Evolutionary conservation across 805 yeast genomes (phyloP), one percentile per base, ranked within the genome.

Genomic region (Metschnikowia lachancei): DNA sequence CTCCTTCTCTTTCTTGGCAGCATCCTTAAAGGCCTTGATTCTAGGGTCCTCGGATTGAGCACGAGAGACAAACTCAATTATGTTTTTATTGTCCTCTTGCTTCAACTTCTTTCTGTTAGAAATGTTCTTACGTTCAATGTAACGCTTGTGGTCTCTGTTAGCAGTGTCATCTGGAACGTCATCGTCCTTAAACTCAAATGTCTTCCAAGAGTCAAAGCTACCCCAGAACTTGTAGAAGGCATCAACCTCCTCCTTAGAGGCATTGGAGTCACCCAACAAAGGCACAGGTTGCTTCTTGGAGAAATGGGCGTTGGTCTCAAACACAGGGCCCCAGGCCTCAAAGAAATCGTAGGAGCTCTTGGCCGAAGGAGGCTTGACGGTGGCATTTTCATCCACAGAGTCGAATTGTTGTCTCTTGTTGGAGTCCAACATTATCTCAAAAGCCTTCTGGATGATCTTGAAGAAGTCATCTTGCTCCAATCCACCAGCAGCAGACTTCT

Each of bases 91-190:
- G 72, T 94, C 99, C 65, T 94, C 97, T 64, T 92, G 90, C 85
- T 94, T 94, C 78, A 82, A 87, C 87, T 92, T 94, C 78, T 88
- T 87, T 78, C 99, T 87, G 49, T 95, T 88, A 57, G 96, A 90
- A 71, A 87, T 82, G 78, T 94, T 94, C 80, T 94, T 94, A 78
- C 92, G 89, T 76, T 94, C 99, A 59, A 91, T 85, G 78, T 89
- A 87, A 76, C 99, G 95, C 78, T 94, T 94, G 82, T 94, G 96
- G 70, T 94, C 99, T 80, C 99, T 90, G 83, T 94, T 94, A 51
- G 96, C 87, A 47, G 97, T 87, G 73, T 94, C 99, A 76, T 94
- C 99, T 59, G 99, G 99, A 63, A 91, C 97, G 66, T 94, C 99
- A 77, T 94, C 99, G 66, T 94, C 99, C 69, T 90, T 81, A 76